These are phyloP conservation scores for Penicillium sp. DNA, from an alignment of 2,329 filamentous ascomycete genomes.

Conservation along the genomic window DNA sequence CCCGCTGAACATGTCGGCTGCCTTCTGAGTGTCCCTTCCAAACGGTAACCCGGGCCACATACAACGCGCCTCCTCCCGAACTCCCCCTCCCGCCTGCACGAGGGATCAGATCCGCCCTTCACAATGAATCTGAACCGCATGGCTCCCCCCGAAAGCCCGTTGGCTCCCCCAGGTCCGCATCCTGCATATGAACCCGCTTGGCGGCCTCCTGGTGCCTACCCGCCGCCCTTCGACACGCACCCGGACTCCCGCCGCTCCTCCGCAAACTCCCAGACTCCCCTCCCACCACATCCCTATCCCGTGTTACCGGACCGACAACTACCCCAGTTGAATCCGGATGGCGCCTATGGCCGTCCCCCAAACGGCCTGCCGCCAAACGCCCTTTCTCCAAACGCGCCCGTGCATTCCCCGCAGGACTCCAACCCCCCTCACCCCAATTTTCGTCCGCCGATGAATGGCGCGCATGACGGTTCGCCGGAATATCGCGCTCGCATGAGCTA, in stretches of 20 bases:
- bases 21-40: not conserved
- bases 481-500: conserved; percentile 37
- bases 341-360: conserved; percentile 13
- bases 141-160: conserved; percentile 33
- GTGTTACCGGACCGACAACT: not conserved
- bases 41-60: not conserved
- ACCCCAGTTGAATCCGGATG: conserved; percentile 20
- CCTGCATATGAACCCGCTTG: conserved; percentile 34
- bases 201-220: conserved; percentile 27
- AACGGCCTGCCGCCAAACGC: conserved; percentile 17
- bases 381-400: conserved; percentile 33
- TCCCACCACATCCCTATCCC: conserved; percentile 18
- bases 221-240: conserved; percentile 32
- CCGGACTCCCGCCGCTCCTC: conserved; percentile 34
- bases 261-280: conserved; percentile 27
- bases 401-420: conserved; percentile 31
- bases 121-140: conserved; percentile 31
- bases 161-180: conserved; percentile 30
- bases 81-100: not conserved
- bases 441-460: conserved; percentile 36
- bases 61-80: not conserved
- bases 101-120: not conserved
- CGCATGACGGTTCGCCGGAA: conserved; percentile 34
- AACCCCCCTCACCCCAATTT: conserved; percentile 29
- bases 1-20: conserved; percentile 2